Evolutionary conservation across 2,329 filamentous ascomycete genomes (phyloP).

Genomic region (Colletotrichum theobromicola): DNA sequence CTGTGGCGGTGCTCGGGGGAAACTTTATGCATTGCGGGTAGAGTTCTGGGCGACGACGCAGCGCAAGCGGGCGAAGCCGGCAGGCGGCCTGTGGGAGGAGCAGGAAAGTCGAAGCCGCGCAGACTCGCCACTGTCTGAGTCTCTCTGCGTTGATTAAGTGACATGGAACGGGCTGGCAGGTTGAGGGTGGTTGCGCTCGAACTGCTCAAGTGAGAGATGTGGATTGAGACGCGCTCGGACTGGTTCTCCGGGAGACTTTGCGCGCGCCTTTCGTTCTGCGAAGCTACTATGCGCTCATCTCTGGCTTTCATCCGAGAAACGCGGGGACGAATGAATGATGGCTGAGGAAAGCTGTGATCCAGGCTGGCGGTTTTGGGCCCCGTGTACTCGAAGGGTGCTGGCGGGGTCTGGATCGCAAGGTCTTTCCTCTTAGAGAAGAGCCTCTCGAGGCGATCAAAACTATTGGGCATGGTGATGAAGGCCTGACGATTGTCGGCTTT

Average conservation of each 20-base stretch:
- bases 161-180: constrained; percentile 11
- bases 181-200: constrained; percentile 7
- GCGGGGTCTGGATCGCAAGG: background rate
- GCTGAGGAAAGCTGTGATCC: constrained; percentile 50
- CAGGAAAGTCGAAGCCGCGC: constrained; percentile 42
- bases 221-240: constrained; percentile 22
- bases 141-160: constrained; percentile 4
- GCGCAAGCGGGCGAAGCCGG: constrained; percentile 17
- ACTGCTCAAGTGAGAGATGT: constrained; percentile 14
- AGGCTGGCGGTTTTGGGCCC: constrained; percentile 24
- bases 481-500: background rate
- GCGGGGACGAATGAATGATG: constrained; percentile 62
- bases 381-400: background rate
- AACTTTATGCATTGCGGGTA: background rate
- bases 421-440: constrained; percentile 54
- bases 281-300: constrained; percentile 41
- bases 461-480: constrained; percentile 13
- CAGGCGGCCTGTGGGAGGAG: constrained; percentile 32
- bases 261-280: constrained; percentile 6
- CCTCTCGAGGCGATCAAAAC: constrained; percentile 45
- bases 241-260: constrained; percentile 20
- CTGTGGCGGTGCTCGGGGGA: constrained; percentile 18
- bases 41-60: constrained; percentile 4
- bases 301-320: constrained; percentile 62
- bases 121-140: constrained; percentile 29